These are phyloP conservation scores for Urostyla sp. DNA, from an alignment of 73 alveolate genomes.

Conservation along the genomic window DNA sequence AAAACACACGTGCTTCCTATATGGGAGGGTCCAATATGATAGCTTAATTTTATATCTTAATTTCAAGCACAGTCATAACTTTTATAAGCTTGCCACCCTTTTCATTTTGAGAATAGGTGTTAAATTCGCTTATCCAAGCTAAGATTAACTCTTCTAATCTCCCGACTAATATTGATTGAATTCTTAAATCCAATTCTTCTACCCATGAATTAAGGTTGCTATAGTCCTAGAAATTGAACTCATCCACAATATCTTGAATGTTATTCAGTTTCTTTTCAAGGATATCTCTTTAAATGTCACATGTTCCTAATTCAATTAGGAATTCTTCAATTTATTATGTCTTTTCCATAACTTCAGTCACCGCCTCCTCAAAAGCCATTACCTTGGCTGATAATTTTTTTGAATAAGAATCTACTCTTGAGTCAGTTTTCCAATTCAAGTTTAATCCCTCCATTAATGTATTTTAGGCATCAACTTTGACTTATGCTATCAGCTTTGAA, in stretches of 20 bases:
- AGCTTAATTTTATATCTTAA: conserved; percentile 85
- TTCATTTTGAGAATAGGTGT: conserved; percentile 61
- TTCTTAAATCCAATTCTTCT: conserved; percentile 81
- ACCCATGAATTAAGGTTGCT: conserved; percentile 94
- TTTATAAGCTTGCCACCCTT: conserved; percentile 69
- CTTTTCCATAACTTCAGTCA: conserved; percentile 79
- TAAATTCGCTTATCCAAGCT: conserved; percentile 88
- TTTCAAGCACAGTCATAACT: conserved; percentile 80
- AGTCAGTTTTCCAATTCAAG: conserved; percentile 84
- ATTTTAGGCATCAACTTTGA: conserved; percentile 79
- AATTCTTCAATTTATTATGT: conserved; percentile 74
- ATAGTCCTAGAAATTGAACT: conserved; percentile 83
- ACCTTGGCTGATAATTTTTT: conserved; percentile 80
- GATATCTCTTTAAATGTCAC: conserved; percentile 21
- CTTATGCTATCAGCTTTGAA: conserved; percentile 85
- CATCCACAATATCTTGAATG: conserved; percentile 90
- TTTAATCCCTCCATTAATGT: conserved; percentile 75
- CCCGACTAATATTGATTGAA: conserved; percentile 82
- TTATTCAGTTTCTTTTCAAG: conserved; percentile 60
- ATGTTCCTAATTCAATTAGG: conserved; percentile 62
- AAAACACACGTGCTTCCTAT: conserved; percentile 94
- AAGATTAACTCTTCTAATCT: conserved; percentile 80
- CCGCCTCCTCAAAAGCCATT: conserved; percentile 90
- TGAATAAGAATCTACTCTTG: conserved; percentile 79
- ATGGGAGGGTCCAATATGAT: conserved; percentile 97